phyloP scores from a whole-genome alignment of 352 stramenopile genomes.

The Phytopythium mirpurense region DNA sequence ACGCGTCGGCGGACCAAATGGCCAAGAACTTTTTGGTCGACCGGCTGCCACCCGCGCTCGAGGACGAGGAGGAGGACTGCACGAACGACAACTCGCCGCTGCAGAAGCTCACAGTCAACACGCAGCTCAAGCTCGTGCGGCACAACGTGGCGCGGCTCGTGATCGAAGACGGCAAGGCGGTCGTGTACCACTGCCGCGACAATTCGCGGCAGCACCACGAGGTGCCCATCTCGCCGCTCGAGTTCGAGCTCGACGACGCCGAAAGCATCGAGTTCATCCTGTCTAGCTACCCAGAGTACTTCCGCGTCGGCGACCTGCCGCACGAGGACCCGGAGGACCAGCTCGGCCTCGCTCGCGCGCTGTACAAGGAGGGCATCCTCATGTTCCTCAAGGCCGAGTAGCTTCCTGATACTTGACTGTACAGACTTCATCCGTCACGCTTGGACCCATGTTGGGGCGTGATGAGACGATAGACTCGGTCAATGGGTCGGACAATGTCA shows the following conservation, averaged over 20 bases:
- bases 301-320: conserved; percentile 70
- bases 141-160: conserved; percentile 66
- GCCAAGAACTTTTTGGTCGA: conserved; percentile 77
- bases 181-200: conserved; percentile 77
- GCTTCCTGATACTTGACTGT: too few species aligned
- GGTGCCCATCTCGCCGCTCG: conserved; percentile 56
- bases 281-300: conserved; percentile 68
- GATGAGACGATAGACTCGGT: too few species aligned
- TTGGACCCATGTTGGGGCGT: too few species aligned
- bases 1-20: conserved; percentile 78
- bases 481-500: neutral
- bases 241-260: conserved; percentile 78
- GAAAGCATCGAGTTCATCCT: conserved; percentile 79
- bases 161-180: conserved; percentile 69
- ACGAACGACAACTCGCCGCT: conserved; percentile 67
- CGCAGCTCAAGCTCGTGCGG: conserved; percentile 64
- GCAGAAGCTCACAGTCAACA: conserved; percentile 81
- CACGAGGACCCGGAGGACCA: conserved; percentile 72
- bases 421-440: too few species aligned
- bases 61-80: conserved; percentile 78
- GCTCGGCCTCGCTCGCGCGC: conserved; percentile 54
- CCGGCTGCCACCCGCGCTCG: conserved; percentile 61
- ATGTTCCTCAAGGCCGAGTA: conserved; percentile 54
- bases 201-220: conserved; percentile 78
- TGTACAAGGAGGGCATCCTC: conserved; percentile 76